Evolutionary conservation across 495 filamentous ascomycete species (phyloP).

Genomic region (Xylaria venustula): DNA sequence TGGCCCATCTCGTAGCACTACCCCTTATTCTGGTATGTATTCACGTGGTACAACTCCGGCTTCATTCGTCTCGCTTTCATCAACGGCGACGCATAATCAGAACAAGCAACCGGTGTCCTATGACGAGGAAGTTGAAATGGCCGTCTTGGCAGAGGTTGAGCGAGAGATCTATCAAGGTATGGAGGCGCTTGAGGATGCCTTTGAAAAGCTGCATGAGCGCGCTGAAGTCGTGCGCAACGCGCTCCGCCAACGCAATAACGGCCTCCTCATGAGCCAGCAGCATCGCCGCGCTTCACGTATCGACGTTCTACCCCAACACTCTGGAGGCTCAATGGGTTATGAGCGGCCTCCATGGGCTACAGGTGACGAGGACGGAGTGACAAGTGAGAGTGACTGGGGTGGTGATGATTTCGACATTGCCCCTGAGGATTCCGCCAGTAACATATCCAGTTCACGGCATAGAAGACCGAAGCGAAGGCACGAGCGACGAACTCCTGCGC

Average conservation of each 20-base stretch:
- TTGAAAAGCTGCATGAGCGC: slow-evolving; percentile 83
- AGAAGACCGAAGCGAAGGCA: slow-evolving; percentile 68
- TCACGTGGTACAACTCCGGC: slow-evolving; percentile 36
- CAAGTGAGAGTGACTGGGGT: slow-evolving; percentile 62
- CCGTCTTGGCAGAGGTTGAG: slow-evolving; percentile 84
- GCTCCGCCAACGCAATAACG: slow-evolving; percentile 76
- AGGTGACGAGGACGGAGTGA: slow-evolving; percentile 42
- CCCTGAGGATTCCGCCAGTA: slow-evolving; percentile 76
- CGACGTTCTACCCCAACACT: slow-evolving; percentile 43
- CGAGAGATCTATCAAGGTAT: slow-evolving; percentile 90
- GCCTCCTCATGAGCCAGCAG: slow-evolving; percentile 74
- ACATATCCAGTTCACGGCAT: slow-evolving; percentile 73
- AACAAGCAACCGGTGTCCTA: slow-evolving; percentile 62
- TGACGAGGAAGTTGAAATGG: slow-evolving; percentile 94
- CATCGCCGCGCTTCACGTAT: slow-evolving; percentile 57
- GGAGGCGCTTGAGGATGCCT: slow-evolving; percentile 92
- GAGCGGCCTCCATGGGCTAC: slow-evolving; percentile 44
- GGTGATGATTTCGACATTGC: slow-evolving; percentile 73
- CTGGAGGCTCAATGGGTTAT: slow-evolving; percentile 29
- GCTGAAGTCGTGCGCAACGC: slow-evolving; percentile 78
- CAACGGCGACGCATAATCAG: slow-evolving; percentile 34
- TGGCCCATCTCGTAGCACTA: slow-evolving; percentile 37
- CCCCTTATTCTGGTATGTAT: slow-evolving; percentile 32
- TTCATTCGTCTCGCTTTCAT: slow-evolving; percentile 45
- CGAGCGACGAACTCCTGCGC: slow-evolving; percentile 77